Percentiles rank a stretch among this genome's conserved stretches.
Conservation (phyloP, 441 rosid genomes). For the Adansonia rubrostipa region DNA sequence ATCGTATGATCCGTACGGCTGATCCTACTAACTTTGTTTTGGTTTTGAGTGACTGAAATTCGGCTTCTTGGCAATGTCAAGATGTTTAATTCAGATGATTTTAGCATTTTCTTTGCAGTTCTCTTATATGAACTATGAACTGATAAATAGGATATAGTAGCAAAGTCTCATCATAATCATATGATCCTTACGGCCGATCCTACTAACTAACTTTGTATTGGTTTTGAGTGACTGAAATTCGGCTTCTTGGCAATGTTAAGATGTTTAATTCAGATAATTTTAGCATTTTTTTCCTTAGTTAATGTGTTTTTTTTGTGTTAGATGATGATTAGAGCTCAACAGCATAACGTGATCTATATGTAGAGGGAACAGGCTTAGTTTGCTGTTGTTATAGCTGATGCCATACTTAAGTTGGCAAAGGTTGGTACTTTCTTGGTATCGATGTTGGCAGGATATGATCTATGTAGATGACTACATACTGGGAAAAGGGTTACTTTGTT, state of each 20-base stretch:
- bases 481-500: not conserved
- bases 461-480: not conserved
- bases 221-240: not conserved
- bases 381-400: not conserved
- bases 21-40: not conserved
- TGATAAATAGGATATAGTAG: not conserved
- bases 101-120: not conserved
- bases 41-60: not conserved
- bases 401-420: not conserved
- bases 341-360: not conserved
- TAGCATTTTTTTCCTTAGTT: not conserved
- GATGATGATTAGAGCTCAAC: not conserved
- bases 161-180: not conserved
- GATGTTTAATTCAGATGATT: not conserved
- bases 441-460: not conserved
- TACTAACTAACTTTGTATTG: not conserved
- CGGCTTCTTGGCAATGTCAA: not conserved
- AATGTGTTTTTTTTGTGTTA: not conserved
- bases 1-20: not conserved
- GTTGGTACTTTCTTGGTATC: not conserved
- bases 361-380: not conserved
- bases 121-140: not conserved
- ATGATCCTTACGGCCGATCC: not conserved
- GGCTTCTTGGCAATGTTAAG: not conserved
- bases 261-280: not conserved